Conservation (phyloP, 768 basidiomycete species). For the Termitomyces sp. region DNA sequence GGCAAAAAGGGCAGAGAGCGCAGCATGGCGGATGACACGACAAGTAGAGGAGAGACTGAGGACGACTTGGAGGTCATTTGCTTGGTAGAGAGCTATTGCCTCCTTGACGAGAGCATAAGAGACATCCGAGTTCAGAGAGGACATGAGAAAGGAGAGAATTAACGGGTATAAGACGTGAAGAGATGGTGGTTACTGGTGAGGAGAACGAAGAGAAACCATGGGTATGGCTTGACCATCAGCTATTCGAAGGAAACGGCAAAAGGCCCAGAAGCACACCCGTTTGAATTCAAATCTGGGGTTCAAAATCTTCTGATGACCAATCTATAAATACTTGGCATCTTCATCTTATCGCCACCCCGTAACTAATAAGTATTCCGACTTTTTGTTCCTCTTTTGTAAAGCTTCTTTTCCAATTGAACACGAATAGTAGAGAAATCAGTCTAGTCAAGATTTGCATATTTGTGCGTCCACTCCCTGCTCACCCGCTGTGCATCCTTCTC, state of each 20-base stretch:
- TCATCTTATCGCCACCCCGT: slow-evolving; percentile 13
- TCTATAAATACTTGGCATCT: slow-evolving; percentile 14
- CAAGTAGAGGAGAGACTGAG: slow-evolving; percentile 22
- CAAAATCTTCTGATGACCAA: slow-evolving; percentile 17
- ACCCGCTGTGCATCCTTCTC: slow-evolving; percentile 91
- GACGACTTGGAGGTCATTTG: slow-evolving; percentile 15
- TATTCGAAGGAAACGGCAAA: slow-evolving; percentile 11
- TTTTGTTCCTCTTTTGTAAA: slow-evolving; percentile 1
- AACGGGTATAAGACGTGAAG: not conserved
- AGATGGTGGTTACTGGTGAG: slow-evolving; percentile 5
- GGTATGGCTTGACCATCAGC: slow-evolving; percentile 14
- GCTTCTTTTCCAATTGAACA: slow-evolving; percentile 4
- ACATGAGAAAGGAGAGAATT: not conserved
- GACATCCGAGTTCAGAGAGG: slow-evolving; percentile 17
- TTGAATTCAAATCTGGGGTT: slow-evolving; percentile 22
- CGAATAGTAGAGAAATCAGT: not conserved
- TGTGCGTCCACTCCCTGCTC: slow-evolving; percentile 92
- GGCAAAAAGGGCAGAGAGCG: slow-evolving; percentile 27
- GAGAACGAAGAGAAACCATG: slow-evolving; percentile 9
- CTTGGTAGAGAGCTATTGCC: slow-evolving; percentile 12
- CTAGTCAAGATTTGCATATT: slow-evolving; percentile 52
- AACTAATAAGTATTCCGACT: not conserved
- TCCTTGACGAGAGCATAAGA: slow-evolving; percentile 20
- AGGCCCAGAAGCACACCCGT: slow-evolving; percentile 11
- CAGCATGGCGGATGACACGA: slow-evolving; percentile 21